These are phyloP conservation scores for Salmacisia buchloeana DNA, from an alignment of 1,284 basidiomycete genomes.

Conservation along the genomic window DNA sequence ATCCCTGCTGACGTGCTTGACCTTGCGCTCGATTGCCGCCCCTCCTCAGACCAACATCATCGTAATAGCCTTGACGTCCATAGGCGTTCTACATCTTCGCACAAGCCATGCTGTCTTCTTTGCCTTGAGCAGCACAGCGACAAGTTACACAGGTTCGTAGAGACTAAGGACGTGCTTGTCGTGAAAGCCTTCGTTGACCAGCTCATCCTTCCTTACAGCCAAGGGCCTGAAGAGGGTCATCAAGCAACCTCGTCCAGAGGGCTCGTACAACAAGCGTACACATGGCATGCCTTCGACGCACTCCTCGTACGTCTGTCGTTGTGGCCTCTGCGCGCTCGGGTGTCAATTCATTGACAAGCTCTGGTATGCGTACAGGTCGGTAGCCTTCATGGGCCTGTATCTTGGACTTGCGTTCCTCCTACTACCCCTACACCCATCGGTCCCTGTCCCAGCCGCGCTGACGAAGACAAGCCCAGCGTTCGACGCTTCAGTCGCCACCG, in stretches of 20 bases:
- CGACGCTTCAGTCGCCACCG: no score
- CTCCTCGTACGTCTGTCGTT: slow-evolving; percentile 8
- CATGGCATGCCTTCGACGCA: slow-evolving; percentile 20
- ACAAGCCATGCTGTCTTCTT: slow-evolving; percentile 9
- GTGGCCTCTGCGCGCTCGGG: background rate
- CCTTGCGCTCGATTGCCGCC: background rate
- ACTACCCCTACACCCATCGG: background rate
- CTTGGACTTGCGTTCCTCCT: slow-evolving; percentile 10
- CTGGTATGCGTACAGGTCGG: slow-evolving; percentile 3
- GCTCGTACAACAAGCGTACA: slow-evolving; percentile 14
- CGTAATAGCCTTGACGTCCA: slow-evolving; percentile 12
- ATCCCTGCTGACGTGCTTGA: background rate
- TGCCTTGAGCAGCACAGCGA: slow-evolving; percentile 3
- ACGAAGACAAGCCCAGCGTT: background rate
- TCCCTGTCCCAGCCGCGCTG: slow-evolving; percentile 3
- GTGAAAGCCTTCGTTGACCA: no score
- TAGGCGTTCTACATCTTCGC: slow-evolving; percentile 11
- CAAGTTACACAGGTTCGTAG: slow-evolving; percentile 12
- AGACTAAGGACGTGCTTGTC: no score
- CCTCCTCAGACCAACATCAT: slow-evolving; percentile 13
- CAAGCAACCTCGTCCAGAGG: slow-evolving; percentile 15
- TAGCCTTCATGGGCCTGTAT: slow-evolving; percentile 16
- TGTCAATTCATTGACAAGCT: background rate
- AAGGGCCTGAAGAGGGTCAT: slow-evolving; percentile 19
- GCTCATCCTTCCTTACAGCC: background rate